phyloP scores from a whole-genome alignment of 805 yeast genomes.

The Ogataea kodamae region DNA sequence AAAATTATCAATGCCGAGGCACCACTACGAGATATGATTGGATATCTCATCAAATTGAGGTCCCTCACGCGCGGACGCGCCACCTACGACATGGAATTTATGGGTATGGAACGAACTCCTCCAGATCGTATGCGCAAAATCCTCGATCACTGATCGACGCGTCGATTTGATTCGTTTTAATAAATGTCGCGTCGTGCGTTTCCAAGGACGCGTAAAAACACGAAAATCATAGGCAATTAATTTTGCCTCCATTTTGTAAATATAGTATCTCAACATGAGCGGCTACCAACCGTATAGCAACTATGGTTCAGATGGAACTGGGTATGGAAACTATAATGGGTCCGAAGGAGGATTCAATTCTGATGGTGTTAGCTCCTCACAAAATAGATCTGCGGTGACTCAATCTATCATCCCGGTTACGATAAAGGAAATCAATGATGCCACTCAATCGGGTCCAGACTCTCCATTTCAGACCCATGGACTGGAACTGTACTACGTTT shows the following conservation, averaged over 20 bases:
- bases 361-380: conserved; percentile 20
- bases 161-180: conserved; percentile 5
- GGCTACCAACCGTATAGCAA: conserved; percentile 39
- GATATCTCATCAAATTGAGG: conserved; percentile 73
- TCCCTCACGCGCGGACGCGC: conserved; percentile 90
- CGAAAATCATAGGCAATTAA: conserved; percentile 6
- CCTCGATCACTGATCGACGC: conserved; percentile 19
- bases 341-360: conserved; percentile 33
- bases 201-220: conserved; percentile 10
- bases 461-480: conserved; percentile 60
- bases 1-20: conserved; percentile 73
- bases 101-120: conserved; percentile 67
- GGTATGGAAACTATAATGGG: conserved; percentile 33
- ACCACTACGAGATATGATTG: conserved; percentile 87
- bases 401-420: conserved; percentile 61
- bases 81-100: conserved; percentile 71
- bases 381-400: conserved; percentile 28
- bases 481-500: conserved; percentile 58
- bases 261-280: conserved; percentile 17
- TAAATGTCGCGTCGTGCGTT: conserved; percentile 2
- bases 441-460: conserved; percentile 60
- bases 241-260: conserved; percentile 11
- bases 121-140: conserved; percentile 45
- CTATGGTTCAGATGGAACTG: conserved; percentile 33
- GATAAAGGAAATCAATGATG: conserved; percentile 64